Base-by-base conservation (phyloP, 2,329 filamentous ascomycete genomes). In the Calonectria ilicicola region DNA sequence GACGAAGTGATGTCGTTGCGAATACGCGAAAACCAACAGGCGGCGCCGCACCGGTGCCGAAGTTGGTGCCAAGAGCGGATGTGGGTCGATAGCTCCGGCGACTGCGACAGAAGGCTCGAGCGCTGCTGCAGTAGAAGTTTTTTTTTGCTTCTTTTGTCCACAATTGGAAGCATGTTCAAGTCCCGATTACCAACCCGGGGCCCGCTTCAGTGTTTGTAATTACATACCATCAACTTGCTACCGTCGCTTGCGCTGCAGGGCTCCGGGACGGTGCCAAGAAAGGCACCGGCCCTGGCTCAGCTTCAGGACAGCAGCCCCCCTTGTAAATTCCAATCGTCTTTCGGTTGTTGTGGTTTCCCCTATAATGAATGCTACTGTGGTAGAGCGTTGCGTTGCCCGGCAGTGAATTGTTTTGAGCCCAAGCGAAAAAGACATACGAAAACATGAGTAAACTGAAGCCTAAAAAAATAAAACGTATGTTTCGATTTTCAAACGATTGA, bases 11-110 rank as follows among this genome's bases (percentile, higher is more conserved):
- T 58, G 21, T 60, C n/a, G 27, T 35, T 12, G 32, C 32, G 32
- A 35, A 35, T 35, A 35, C 32, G 32, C 32, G 32, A 35, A 35
- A 35, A 35, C 32, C 32, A 35, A 35, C 32, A 12, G 53, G n/a
- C 53, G 35, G 53, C 53, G 35, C 53, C 53, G 53, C 53, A 60
- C 53, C 53, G 53, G 53, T 60, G 53, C 53, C 53, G 53, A 60
- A n/a, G 23, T 60, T 38, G n/a, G 53, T 60, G 53, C 53, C 53
- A 60, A 60, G 53, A 26, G 17, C 35, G 63, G 67, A 49, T 51
- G 67, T 67, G 56, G 56, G 51, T 38, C 21, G 7, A 19, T 40
- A 15, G 53, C 53, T 38, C 53, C 53, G 53, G 53, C 53, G 53
- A 60, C 32, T 23, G 53, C 53, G 53, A 60, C 35, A 60, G 53